Evolutionary conservation across 805 yeast species (phyloP).

Genomic region (Lachancea mirantina): DNA sequence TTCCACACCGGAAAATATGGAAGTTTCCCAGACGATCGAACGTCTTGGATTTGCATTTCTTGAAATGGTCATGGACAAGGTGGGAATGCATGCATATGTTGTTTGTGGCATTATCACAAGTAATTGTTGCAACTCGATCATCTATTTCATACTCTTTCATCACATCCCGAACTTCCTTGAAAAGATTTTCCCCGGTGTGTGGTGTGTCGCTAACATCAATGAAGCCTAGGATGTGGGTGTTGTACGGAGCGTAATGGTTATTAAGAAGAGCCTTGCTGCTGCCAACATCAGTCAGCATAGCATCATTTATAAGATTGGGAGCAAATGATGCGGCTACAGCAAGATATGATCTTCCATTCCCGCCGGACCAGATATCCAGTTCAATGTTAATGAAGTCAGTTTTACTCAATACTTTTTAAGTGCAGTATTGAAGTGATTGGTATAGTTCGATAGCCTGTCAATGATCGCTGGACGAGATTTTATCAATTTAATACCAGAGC

Average conservation of each 20-base stretch:
- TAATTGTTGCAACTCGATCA: slow-evolving; percentile 4
- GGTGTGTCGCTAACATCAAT: slow-evolving; percentile 6
- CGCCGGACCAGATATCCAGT: slow-evolving; percentile 5
- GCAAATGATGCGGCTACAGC: slow-evolving; percentile 5
- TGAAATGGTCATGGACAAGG: slow-evolving; percentile 1
- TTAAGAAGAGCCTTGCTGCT: slow-evolving; percentile 1
- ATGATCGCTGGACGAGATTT: too few relatives aligned
- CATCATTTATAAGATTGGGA: slow-evolving; percentile 1
- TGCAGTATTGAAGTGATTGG: too few relatives aligned
- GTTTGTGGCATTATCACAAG: slow-evolving; percentile 4
- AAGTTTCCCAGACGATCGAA: not conserved
- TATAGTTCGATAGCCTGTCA: too few relatives aligned
- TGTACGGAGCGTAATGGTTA: not conserved
- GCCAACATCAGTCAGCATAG: not conserved
- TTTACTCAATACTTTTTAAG: too few relatives aligned
- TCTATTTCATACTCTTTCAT: slow-evolving; percentile 3
- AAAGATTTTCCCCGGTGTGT: slow-evolving; percentile 4
- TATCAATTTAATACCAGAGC: slow-evolving; percentile 3
- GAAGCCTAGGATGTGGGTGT: slow-evolving; percentile 10
- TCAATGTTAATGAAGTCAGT: slow-evolving; percentile 2
- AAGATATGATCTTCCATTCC: slow-evolving; percentile 4
- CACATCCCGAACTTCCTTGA: not conserved
- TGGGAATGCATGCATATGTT: not conserved
- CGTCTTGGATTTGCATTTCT: not conserved
- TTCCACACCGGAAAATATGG: slow-evolving; percentile 4